Percentiles rank a stretch among this genome's conserved stretches.
These are phyloP conservation scores for Ganoderma sp. DNA, from an alignment of 1,284 basidiomycete species.

Conservation along the genomic window DNA sequence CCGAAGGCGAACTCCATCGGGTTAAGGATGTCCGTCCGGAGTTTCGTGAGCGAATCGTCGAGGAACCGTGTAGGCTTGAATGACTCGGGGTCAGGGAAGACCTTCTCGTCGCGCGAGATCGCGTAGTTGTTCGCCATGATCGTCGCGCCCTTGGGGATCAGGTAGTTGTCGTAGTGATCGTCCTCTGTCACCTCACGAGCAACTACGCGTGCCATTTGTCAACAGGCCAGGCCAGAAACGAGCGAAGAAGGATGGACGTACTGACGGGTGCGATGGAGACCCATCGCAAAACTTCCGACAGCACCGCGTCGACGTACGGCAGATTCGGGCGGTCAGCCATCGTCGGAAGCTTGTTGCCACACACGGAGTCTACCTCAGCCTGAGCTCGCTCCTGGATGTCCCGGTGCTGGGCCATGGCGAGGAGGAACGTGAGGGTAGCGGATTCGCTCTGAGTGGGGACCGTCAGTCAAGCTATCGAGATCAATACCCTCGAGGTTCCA, in stretches of 20 bases:
- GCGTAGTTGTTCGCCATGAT: constrained; percentile 38
- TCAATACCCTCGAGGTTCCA: not conserved
- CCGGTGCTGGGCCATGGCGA: constrained; percentile 42
- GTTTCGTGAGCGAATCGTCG: constrained; percentile 19
- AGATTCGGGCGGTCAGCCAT: constrained; percentile 40
- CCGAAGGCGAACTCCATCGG: constrained; percentile 41
- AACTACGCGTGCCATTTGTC: constrained; percentile 15
- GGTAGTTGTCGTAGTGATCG: constrained; percentile 38
- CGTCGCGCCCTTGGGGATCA: constrained; percentile 39
- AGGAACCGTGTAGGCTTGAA: constrained; percentile 33
- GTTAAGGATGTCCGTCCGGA: constrained; percentile 30
- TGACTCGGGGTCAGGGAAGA: constrained; percentile 32
- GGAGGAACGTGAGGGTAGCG: constrained; percentile 31
- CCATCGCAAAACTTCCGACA: constrained; percentile 45
- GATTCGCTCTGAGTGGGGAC: constrained; percentile 21
- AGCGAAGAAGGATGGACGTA: constrained; percentile 11
- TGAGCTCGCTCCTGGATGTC: constrained; percentile 42
- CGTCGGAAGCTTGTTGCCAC: constrained; percentile 39
- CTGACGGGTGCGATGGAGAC: constrained; percentile 40
- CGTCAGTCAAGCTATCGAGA: not conserved
- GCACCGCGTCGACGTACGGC: constrained; percentile 41
- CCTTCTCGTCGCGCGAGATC: constrained; percentile 29
- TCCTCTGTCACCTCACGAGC: constrained; percentile 36
- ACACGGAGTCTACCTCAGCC: constrained; percentile 43
- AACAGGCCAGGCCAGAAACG: not conserved